Base-by-base conservation (phyloP, 768 basidiomycete genomes). In the Agaricus sinodeliciosus region DNA sequence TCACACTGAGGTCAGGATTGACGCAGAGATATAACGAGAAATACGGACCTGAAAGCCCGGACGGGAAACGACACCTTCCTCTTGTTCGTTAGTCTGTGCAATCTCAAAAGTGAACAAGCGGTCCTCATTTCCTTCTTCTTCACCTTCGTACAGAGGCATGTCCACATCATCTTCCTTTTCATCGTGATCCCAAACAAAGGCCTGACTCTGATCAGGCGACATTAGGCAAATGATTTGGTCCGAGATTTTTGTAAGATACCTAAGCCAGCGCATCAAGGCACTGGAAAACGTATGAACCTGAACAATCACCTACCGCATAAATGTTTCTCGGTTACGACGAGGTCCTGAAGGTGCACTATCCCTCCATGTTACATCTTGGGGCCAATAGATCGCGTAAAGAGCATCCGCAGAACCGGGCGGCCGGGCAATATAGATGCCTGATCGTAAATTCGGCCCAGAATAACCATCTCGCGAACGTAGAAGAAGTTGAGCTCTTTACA, bases 351-450 rank as follows among this genome's bases (percentile, higher is more conserved):
- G 34, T 0, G 78, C 73, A 12, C 68, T 63, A 59, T 82, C 80
- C 31, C 76, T 61, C 82, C 82, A 84, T 0, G 82, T 83, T 0
- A 65, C 70, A 27, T 78, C 69, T 54, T 85, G 80, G 0, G 82
- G 82, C 83, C 84, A 85, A 51, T 79, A 83, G 5, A 84, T 57
- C 12, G 80, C 70, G 46, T 77, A 80, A 6, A 77, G 46, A 19
- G 67, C 60, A 22, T 68, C 55, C 0, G 34, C 54, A 11, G 52
- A 25, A 3, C 11, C 31, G 16, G 53, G 51, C 4, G 57, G 18
- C n/a, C 65, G 66, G 27, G 71, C 65, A 28, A 76, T 56, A 51
- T 82, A 83, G 8, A 82, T 57, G 15, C 81, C 81, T 12, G 81
- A 77, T 8, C 76, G 70, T 4, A 83, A 31, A 19, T n/a, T 25